Percentiles rank a stretch among this genome's conserved stretches.
Evolutionary conservation across 2,329 filamentous ascomycete species (phyloP).

Genomic region (Mycosphaerella arachidis): DNA sequence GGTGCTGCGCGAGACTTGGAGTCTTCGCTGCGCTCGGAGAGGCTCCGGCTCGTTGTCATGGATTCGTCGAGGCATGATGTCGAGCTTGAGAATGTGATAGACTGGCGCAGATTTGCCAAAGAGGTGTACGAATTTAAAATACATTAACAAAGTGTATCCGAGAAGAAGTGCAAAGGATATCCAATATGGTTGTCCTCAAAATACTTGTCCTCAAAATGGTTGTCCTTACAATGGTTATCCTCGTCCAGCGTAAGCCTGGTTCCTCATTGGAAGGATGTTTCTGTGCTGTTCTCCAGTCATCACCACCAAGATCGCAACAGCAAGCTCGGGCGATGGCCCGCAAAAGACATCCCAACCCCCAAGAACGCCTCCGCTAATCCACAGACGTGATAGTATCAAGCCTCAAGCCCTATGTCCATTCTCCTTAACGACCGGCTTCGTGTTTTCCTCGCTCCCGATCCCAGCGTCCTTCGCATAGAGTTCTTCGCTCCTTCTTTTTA

Average conservation of each 20-base stretch:
- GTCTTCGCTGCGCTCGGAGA: not conserved
- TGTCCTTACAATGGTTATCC: not conserved
- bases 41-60: not conserved
- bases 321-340: not conserved
- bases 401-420: not conserved
- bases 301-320: not conserved
- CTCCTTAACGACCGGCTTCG: not conserved
- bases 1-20: not conserved
- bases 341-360: not conserved
- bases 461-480: constrained; percentile 2
- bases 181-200: not conserved
- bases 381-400: not conserved
- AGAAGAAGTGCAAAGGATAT: not conserved
- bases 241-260: not conserved
- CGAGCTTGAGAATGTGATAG: not conserved
- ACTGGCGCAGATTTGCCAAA: not conserved
- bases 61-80: not conserved
- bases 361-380: not conserved
- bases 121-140: not conserved
- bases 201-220: not conserved
- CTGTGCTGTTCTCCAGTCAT: not conserved
- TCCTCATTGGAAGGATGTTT: not conserved
- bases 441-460: not conserved
- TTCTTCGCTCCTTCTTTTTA: constrained; percentile 3
- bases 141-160: not conserved